Evolutionary conservation across 2,329 filamentous ascomycete genomes (phyloP).

Genomic region (Ophiognomonia clavigignenti-juglandacearum): DNA sequence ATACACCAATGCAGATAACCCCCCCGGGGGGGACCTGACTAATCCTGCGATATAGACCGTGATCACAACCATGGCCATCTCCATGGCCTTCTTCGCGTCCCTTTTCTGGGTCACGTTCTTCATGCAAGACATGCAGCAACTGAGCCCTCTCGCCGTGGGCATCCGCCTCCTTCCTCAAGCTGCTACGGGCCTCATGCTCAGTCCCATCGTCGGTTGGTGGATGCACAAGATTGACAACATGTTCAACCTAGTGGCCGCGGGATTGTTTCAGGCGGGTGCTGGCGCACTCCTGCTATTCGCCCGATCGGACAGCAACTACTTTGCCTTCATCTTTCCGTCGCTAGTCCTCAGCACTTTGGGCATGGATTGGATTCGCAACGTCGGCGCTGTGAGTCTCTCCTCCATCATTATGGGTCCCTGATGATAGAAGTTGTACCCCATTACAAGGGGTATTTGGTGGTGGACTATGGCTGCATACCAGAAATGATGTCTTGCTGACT

Average conservation of each 20-base stretch:
- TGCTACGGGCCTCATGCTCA: constrained; percentile 27
- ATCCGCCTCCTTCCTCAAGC: constrained; percentile 29
- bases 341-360: constrained; percentile 28
- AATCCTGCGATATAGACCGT: constrained; percentile 18
- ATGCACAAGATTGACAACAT: constrained; percentile 12
- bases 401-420: no score
- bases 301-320: constrained; percentile 23
- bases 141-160: constrained; percentile 27
- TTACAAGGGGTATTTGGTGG: background rate
- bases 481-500: background rate
- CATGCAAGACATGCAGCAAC: constrained; percentile 26
- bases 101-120: constrained; percentile 31
- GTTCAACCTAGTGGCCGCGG: constrained; percentile 25
- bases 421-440: no score
- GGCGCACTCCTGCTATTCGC: constrained; percentile 28
- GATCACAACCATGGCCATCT: constrained; percentile 24
- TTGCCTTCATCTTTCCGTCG: constrained; percentile 27
- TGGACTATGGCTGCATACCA: background rate
- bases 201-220: constrained; percentile 7
- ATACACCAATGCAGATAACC: background rate
- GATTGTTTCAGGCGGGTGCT: constrained; percentile 22
- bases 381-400: background rate
- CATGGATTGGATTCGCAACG: constrained; percentile 24
- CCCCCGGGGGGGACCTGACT: background rate
- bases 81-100: constrained; percentile 28